A percentile compares a stretch with the other conserved stretches of the same genome.
Evolutionary conservation across 1,284 basidiomycete genomes (phyloP).

Genomic region (Apiotrichum veenhuisii): DNA sequence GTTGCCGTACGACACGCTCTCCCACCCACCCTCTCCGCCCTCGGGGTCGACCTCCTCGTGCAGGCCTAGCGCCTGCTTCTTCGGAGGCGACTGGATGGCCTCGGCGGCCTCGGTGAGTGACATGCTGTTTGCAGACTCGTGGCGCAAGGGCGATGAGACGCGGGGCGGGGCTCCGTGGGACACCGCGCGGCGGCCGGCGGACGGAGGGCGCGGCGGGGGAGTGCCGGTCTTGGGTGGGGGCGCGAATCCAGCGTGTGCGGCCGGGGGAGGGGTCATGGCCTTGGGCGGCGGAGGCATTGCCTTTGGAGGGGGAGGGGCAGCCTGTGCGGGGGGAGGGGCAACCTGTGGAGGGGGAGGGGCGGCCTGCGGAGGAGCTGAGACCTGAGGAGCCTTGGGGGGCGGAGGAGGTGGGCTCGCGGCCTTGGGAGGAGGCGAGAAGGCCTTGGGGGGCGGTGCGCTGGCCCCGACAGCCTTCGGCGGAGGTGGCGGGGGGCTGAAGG

Average conservation of each 20-base stretch:
- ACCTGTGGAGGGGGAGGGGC: not conserved
- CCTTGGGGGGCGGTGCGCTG: not conserved
- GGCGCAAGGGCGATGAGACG: slow-evolving; percentile 17
- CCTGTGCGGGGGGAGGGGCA: too few species aligned
- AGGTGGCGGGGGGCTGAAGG: not conserved
- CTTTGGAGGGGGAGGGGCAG: not conserved
- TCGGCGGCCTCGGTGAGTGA: not conserved
- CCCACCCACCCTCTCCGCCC: slow-evolving; percentile 9
- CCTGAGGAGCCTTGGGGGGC: not conserved
- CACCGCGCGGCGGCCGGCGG: not conserved
- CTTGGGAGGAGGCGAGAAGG: not conserved
- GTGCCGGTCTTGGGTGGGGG: not conserved
- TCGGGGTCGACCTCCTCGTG: slow-evolving; percentile 17
- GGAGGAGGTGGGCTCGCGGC: not conserved
- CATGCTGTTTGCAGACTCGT: slow-evolving; percentile 3
- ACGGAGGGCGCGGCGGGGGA: not conserved
- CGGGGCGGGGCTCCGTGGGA: slow-evolving; percentile 13
- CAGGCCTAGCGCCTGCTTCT: not conserved
- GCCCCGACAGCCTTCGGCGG: not conserved
- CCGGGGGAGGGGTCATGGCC: not conserved
- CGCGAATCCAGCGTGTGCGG: not conserved
- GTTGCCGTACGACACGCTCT: not conserved
- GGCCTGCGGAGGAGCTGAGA: not conserved
- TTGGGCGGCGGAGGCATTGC: not conserved
- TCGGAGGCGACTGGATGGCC: not conserved